phyloP scores from a whole-genome alignment of 2,329 filamentous ascomycete species.

The Colletotrichum lindemuthianum region DNA sequence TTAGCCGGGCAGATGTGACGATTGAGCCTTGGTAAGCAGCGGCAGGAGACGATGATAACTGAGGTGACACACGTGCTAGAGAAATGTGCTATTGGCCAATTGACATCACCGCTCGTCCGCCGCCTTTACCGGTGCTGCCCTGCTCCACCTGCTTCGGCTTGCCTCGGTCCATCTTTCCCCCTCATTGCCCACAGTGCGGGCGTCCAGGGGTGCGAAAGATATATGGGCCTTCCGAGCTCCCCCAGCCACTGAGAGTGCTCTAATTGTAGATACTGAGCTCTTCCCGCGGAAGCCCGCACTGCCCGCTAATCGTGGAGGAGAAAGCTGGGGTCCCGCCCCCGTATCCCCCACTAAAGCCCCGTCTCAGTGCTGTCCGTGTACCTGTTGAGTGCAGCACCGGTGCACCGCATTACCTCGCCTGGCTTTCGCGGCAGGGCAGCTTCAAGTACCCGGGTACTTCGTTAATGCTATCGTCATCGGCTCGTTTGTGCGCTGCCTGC shows the following conservation, averaged over 20 bases:
- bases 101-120: conserved; percentile 18
- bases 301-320: conserved; percentile 32
- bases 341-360: background rate
- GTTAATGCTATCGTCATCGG: background rate
- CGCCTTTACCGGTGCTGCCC: background rate
- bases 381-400: background rate
- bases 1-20: conserved; percentile 19
- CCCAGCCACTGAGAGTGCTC: conserved; percentile 14
- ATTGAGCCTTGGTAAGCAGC: conserved; percentile 31
- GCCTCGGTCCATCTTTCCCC: conserved; percentile 36
- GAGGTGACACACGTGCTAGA: background rate
- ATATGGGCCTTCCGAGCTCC: background rate
- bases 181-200: conserved; percentile 17
- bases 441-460: background rate
- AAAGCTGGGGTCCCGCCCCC: conserved; percentile 30
- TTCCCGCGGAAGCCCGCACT: conserved; percentile 16
- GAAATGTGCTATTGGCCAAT: conserved; percentile 33
- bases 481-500: background rate
- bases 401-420: background rate
- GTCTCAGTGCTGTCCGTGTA: background rate
- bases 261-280: conserved; percentile 5
- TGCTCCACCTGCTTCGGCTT: conserved; percentile 23
- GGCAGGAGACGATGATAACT: background rate
- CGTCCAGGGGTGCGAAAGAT: background rate
- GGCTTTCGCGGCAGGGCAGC: conserved; percentile 2